Percentiles rank a stretch among this genome's conserved stretches.
phyloP scores from a whole-genome alignment of 306 rosid species.

The Hippophae tibetana region DNA sequence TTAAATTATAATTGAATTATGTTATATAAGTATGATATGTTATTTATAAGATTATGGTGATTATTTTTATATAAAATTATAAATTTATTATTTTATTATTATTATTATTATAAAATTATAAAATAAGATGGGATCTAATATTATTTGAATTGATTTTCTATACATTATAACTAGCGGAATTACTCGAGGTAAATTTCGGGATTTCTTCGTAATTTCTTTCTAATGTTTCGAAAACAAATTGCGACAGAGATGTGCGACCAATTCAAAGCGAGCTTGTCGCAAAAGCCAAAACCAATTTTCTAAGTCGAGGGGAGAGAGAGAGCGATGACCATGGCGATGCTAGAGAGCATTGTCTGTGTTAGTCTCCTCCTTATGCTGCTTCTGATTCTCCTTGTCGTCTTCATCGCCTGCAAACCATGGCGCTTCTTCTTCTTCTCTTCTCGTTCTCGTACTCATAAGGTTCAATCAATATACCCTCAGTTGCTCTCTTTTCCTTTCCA shows the following conservation, averaged over 20 bases:
- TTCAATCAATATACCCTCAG: neutral
- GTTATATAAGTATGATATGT: too few relatives aligned
- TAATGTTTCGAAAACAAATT: too few relatives aligned
- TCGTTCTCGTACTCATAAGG: slow-evolving; percentile 51
- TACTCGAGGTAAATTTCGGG: too few relatives aligned
- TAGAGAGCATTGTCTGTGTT: slow-evolving; percentile 49
- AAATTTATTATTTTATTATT: too few relatives aligned
- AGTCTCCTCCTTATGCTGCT: slow-evolving; percentile 79
- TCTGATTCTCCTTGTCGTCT: slow-evolving; percentile 53
- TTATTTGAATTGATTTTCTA: too few relatives aligned
- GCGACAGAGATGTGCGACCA: slow-evolving; percentile 34
- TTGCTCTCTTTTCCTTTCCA: neutral
- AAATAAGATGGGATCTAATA: too few relatives aligned
- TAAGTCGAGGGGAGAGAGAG: slow-evolving; percentile 35
- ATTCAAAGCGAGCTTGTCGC: slow-evolving; percentile 86
- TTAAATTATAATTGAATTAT: too few relatives aligned
- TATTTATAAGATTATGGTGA: too few relatives aligned
- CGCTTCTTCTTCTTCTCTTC: slow-evolving; percentile 43
- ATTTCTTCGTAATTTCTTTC: too few relatives aligned
- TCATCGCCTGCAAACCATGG: slow-evolving; percentile 90
- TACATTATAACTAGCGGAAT: too few relatives aligned
- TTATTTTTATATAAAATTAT: too few relatives aligned
- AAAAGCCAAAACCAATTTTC: slow-evolving; percentile 49
- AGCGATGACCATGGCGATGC: slow-evolving; percentile 51
- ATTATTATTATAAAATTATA: too few relatives aligned